Evolutionary conservation across 2,329 filamentous ascomycete species (phyloP), one percentile per base, ranked within the genome.

Genomic region (Penicillium sp.): DNA sequence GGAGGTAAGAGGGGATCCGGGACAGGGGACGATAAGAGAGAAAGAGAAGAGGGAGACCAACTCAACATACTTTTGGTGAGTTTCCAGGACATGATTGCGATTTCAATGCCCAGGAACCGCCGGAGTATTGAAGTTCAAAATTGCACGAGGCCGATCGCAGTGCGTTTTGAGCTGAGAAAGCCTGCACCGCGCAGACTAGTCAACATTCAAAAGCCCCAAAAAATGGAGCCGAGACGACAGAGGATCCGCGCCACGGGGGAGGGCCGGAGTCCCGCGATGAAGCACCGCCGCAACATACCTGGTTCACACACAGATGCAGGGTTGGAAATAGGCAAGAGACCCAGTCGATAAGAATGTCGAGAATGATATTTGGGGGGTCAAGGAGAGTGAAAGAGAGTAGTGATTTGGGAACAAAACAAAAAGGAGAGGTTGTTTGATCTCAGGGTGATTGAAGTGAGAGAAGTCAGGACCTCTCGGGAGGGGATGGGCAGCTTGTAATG

Each of bases 11-110:
- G 37, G 41, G 52, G 38, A 32, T 32, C 3, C 11, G 29, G 29
- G 11, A 32, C 29, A 32, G 29, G 29, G 11, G 11, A 32, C 29
- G 40, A 44, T 32, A 43, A 51, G 50, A 52, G 46, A 33, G 34
- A 46, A 24, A 36, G 38, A 41, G 45, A 41, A 38, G 45, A 55
- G 54, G 55, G 57, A 62, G 58, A 62, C 56, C 57, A 59, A 63
- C 56, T 59, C 48, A 55, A 76, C 80, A 66, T 76, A 86, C 84
- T 88, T 78, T 88, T 88, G 64, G 84, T 87, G 66, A 88, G 74
- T 71, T 85, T 87, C 84, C 84, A 88, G 69, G 83, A 85, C 83
- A 86, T 86, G 65, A 62, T 76, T 64, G 56, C 53, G 57, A 57
- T 55, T 44, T 53, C 53, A 51, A 52, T 48, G 48, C 46, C 48